Percentiles rank a stretch among this genome's conserved stretches.
Conservation (phyloP, 73 alveolate species). For the Paraurostyla sp. region DNA sequence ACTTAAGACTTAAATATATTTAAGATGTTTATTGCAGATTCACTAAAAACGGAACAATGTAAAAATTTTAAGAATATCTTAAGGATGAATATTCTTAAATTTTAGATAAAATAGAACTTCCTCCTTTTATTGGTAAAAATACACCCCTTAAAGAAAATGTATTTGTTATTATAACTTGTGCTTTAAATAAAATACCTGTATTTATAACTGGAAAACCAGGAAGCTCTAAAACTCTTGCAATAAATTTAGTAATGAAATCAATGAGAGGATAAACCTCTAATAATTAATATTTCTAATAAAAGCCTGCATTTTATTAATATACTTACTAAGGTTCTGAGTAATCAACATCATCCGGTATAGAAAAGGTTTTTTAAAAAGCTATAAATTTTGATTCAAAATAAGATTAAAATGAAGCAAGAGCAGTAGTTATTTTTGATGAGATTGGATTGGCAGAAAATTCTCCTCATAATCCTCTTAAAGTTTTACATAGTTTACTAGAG, state of each 20-base stretch:
- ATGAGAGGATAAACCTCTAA: slow-evolving; percentile 73
- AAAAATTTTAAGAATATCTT: neutral
- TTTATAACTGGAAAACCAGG: slow-evolving; percentile 91
- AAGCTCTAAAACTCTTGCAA: slow-evolving; percentile 80
- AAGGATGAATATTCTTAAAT: slow-evolving; percentile 55
- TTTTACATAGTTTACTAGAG: slow-evolving; percentile 86
- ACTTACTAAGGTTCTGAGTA: slow-evolving; percentile 34
- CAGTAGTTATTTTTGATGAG: slow-evolving; percentile 85
- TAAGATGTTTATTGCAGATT: neutral
- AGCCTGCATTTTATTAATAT: neutral
- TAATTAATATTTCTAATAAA: neutral
- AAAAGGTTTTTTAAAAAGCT: slow-evolving; percentile 43
- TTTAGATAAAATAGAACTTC: slow-evolving; percentile 70
- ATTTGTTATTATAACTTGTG: slow-evolving; percentile 78
- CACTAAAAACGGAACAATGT: too few relatives aligned
- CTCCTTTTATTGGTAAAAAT: slow-evolving; percentile 78
- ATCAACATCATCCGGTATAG: slow-evolving; percentile 62
- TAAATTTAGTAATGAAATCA: slow-evolving; percentile 72
- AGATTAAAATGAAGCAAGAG: slow-evolving; percentile 68
- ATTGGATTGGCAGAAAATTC: slow-evolving; percentile 89
- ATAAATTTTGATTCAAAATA: slow-evolving; percentile 64
- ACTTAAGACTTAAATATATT: neutral
- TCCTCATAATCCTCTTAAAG: slow-evolving; percentile 89
- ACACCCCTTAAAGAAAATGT: slow-evolving; percentile 80
- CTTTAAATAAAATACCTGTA: slow-evolving; percentile 78